Conservation (phyloP, 129 eudicot species). For the Smallanthus sonchifolius region DNA sequence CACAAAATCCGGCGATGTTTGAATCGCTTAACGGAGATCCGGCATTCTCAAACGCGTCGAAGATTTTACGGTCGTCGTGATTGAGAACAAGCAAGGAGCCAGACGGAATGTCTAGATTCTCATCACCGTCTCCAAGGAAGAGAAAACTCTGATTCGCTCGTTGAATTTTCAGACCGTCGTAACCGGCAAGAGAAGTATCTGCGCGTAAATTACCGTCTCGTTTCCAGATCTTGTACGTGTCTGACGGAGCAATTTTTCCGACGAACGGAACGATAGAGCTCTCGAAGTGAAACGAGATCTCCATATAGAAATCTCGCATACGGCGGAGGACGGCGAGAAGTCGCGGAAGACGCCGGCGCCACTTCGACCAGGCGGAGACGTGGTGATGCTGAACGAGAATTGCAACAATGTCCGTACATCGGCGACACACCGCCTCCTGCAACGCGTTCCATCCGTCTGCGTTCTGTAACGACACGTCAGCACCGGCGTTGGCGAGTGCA, state of each 20-base stretch:
- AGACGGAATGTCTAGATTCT: conserved; percentile 35
- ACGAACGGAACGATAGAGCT: conserved; percentile 91
- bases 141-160: conserved; percentile 93
- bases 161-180: conserved; percentile 90
- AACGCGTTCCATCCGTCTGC: conserved; percentile 91
- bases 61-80: conserved; percentile 73
- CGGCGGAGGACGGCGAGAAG: conserved; percentile 63
- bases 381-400: conserved; percentile 80
- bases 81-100: conserved; percentile 78
- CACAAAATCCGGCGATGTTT: conserved; percentile 58
- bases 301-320: conserved; percentile 93
- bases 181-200: conserved; percentile 88
- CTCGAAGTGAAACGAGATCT: conserved; percentile 84
- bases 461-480: conserved; percentile 83
- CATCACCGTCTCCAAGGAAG: conserved; percentile 75
- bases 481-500: conserved; percentile 70
- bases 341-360: conserved; percentile 89
- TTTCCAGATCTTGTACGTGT: conserved; percentile 94
- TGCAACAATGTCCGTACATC: conserved; percentile 46
- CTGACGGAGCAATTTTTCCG: conserved; percentile 89
- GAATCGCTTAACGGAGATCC: conserved; percentile 63
- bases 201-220: conserved; percentile 85
- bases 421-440: conserved; percentile 77
- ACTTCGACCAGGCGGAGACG: conserved; percentile 77
- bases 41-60: conserved; percentile 88